phyloP scores from a whole-genome alignment of 768 basidiomycete genomes.

The Tricholomella constricta region DNA sequence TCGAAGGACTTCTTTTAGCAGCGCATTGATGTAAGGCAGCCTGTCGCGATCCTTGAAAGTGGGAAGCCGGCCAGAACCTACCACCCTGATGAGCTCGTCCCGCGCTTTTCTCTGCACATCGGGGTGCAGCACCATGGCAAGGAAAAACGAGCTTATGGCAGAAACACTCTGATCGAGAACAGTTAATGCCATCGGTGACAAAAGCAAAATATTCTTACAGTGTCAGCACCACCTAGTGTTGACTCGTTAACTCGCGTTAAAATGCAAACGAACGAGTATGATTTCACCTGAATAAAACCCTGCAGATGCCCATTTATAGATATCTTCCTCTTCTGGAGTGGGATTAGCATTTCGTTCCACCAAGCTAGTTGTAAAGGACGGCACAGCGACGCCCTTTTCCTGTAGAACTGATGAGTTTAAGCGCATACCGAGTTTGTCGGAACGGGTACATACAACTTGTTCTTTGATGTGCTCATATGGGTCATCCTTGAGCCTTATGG shows the following conservation, averaged over 20 bases:
- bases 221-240: slow-evolving; percentile 12
- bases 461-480: slow-evolving; percentile 47
- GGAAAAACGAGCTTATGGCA: slow-evolving; percentile 28
- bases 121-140: slow-evolving; percentile 32
- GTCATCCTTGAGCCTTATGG: slow-evolving; percentile 46
- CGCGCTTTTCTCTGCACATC: slow-evolving; percentile 33
- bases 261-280: neutral
- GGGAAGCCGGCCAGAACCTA: slow-evolving; percentile 31
- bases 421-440: neutral
- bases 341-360: slow-evolving; percentile 34
- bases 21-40: slow-evolving; percentile 30
- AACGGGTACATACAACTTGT: slow-evolving; percentile 39
- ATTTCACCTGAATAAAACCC: slow-evolving; percentile 46
- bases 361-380: slow-evolving; percentile 36
- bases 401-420: neutral
- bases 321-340: slow-evolving; percentile 33
- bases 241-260: neutral
- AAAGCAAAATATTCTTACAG: neutral
- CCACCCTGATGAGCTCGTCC: slow-evolving; percentile 31
- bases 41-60: slow-evolving; percentile 23
- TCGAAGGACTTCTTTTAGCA: slow-evolving; percentile 31
- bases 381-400: slow-evolving; percentile 24
- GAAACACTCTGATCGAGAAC: slow-evolving; percentile 22
- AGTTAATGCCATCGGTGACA: neutral
- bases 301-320: slow-evolving; percentile 47